These are phyloP conservation scores for Dianthus caryophyllus DNA, from an alignment of 148 eudicot species.

Conservation along the genomic window DNA sequence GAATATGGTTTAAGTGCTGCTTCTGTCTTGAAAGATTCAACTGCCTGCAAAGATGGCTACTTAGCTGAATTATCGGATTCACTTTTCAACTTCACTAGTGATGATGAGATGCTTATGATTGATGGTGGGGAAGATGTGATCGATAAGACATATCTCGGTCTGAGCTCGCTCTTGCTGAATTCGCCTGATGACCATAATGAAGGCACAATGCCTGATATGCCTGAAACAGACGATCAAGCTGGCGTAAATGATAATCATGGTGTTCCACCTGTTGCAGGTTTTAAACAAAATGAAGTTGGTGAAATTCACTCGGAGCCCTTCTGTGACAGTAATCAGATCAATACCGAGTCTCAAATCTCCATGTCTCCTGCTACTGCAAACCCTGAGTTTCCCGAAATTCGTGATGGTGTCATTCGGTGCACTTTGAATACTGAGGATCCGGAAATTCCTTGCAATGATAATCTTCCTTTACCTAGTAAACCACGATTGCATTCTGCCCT, in stretches of 20 bases:
- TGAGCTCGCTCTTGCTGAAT: slow-evolving; percentile 48
- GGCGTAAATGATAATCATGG: slow-evolving; percentile 19
- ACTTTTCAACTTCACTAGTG: slow-evolving; percentile 33
- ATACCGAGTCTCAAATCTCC: slow-evolving; percentile 32
- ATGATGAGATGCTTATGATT: slow-evolving; percentile 40
- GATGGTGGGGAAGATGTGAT: slow-evolving; percentile 46
- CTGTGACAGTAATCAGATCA: slow-evolving; percentile 16
- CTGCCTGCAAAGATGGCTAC: slow-evolving; percentile 33
- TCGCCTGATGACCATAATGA: slow-evolving; percentile 34
- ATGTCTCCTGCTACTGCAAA: slow-evolving; percentile 28
- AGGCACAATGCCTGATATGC: slow-evolving; percentile 25
- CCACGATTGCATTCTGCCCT: slow-evolving; percentile 20
- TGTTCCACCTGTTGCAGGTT: slow-evolving; percentile 23
- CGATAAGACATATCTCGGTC: slow-evolving; percentile 33
- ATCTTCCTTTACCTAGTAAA: slow-evolving; percentile 57
- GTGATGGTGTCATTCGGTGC: slow-evolving; percentile 47
- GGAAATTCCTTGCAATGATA: slow-evolving; percentile 78
- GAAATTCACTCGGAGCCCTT: slow-evolving; percentile 8
- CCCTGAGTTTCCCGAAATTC: slow-evolving; percentile 35
- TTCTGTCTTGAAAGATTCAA: slow-evolving; percentile 28
- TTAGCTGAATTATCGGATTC: slow-evolving; percentile 32
- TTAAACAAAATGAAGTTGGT: slow-evolving; percentile 13
- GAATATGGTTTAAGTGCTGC: slow-evolving; percentile 27
- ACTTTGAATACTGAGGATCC: slow-evolving; percentile 72
- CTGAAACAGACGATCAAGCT: slow-evolving; percentile 31